A percentile compares a stretch with the other conserved stretches of the same genome.
Evolutionary conservation across 441 rosid genomes (phyloP).

Genomic region (Omphalea diandra): DNA sequence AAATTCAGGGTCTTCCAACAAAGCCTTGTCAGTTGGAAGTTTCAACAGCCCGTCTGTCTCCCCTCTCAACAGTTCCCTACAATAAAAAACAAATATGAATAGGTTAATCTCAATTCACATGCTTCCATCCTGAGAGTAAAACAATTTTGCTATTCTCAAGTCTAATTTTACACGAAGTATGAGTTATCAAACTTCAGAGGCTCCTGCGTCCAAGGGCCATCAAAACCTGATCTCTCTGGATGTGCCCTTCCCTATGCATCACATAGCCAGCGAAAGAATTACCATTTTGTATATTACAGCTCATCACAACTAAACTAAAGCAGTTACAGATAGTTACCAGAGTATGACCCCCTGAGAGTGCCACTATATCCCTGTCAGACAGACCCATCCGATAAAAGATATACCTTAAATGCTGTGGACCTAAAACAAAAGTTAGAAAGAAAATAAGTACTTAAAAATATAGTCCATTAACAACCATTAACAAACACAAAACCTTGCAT

Average conservation of each 20-base stretch:
- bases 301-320: background rate
- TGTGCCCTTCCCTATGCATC: conserved; percentile 85
- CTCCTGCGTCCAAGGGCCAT: conserved; percentile 89
- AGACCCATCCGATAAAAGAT: conserved; percentile 84
- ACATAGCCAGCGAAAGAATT: conserved; percentile 17
- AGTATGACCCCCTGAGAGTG: conserved; percentile 93
- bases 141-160: conserved; percentile 5
- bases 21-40: conserved; percentile 73
- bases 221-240: conserved; percentile 84
- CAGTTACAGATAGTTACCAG: conserved; percentile 45
- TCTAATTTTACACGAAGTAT: conserved; percentile 62
- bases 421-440: conserved; percentile 34
- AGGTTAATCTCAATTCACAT: background rate
- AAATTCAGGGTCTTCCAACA: conserved; percentile 65
- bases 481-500: background rate
- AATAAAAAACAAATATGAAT: conserved; percentile 8
- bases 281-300: background rate
- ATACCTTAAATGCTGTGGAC: conserved; percentile 62
- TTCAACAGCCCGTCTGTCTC: conserved; percentile 70
- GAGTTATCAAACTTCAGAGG: conserved; percentile 88
- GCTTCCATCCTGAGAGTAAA: background rate
- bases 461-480: background rate
- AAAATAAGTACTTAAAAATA: background rate
- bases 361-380: conserved; percentile 83
- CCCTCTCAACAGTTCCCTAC: conserved; percentile 70